Evolutionary conservation across 1,139 yeast genomes (phyloP).

Genomic region (Hyphopichia wangnamkhiaoensis): DNA sequence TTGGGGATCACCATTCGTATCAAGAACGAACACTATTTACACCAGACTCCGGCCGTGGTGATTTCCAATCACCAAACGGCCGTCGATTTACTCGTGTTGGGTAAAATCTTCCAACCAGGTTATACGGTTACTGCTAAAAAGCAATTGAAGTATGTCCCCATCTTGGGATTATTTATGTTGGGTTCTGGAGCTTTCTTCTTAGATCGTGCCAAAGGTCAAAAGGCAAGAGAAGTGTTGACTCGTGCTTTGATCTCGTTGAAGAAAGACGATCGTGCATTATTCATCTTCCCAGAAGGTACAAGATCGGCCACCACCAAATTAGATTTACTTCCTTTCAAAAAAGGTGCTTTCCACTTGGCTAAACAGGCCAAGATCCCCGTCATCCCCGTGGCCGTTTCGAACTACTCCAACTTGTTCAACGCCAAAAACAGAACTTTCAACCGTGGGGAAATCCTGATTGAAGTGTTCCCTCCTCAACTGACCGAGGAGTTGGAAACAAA

Average conservation of each 20-base stretch:
- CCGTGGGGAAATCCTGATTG: constrained; percentile 61
- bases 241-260: constrained; percentile 65
- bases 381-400: constrained; percentile 83
- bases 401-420: constrained; percentile 74
- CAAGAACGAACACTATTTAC: constrained; percentile 52
- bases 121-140: constrained; percentile 93
- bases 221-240: constrained; percentile 74
- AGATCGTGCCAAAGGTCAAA: constrained; percentile 77
- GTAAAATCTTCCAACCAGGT: constrained; percentile 80
- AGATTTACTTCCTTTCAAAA: constrained; percentile 81
- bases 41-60: constrained; percentile 75
- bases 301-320: constrained; percentile 74
- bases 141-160: constrained; percentile 81
- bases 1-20: constrained; percentile 72
- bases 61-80: constrained; percentile 92
- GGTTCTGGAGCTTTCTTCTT: constrained; percentile 89
- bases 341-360: constrained; percentile 98
- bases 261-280: constrained; percentile 64
- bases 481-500: constrained; percentile 56
- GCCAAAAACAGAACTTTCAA: constrained; percentile 57
- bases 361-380: constrained; percentile 88
- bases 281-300: constrained; percentile 95
- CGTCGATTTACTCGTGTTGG: constrained; percentile 77
- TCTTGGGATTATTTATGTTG: constrained; percentile 94
- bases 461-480: constrained; percentile 67